A percentile compares a stretch with the other conserved stretches of the same genome.
phyloP scores from a whole-genome alignment of 768 basidiomycete genomes.

The Pisolithus sp. region DNA sequence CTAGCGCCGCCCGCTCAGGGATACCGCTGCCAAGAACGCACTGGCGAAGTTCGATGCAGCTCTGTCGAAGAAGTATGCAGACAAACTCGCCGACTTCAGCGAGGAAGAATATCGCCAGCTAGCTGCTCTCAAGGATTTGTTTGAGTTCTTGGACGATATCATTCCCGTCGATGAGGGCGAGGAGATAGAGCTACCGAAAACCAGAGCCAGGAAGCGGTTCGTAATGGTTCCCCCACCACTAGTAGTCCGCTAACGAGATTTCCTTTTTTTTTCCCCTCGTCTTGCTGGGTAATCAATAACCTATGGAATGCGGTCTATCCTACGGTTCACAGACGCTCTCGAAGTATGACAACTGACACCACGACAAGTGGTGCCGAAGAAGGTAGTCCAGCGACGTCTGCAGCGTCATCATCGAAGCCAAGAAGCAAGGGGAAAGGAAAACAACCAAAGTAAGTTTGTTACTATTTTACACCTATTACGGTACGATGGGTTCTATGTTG shows the following conservation, averaged over 20 bases:
- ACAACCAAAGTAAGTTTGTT: slow-evolving; percentile 32
- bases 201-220: slow-evolving; percentile 45
- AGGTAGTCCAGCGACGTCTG: slow-evolving; percentile 24
- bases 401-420: slow-evolving; percentile 15
- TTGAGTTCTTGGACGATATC: slow-evolving; percentile 67
- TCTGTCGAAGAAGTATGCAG: slow-evolving; percentile 66
- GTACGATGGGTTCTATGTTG: background rate
- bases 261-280: too few relatives aligned
- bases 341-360: slow-evolving; percentile 44
- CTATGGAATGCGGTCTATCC: too few relatives aligned
- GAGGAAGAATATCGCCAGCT: slow-evolving; percentile 67
- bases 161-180: slow-evolving; percentile 64
- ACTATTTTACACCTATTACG: background rate
- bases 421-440: slow-evolving; percentile 30
- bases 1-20: slow-evolving; percentile 52
- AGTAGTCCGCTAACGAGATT: too few relatives aligned
- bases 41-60: slow-evolving; percentile 61
- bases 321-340: slow-evolving; percentile 43
- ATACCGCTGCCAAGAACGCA: slow-evolving; percentile 61
- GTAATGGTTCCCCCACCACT: slow-evolving; percentile 16
- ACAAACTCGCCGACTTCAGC: slow-evolving; percentile 63
- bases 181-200: slow-evolving; percentile 33
- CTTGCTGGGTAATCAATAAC: too few relatives aligned
- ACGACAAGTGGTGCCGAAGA: slow-evolving; percentile 36
- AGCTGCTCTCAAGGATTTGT: slow-evolving; percentile 54